Evolutionary conservation across 306 rosid genomes (phyloP).

Genomic region (Vigna trinervia): DNA sequence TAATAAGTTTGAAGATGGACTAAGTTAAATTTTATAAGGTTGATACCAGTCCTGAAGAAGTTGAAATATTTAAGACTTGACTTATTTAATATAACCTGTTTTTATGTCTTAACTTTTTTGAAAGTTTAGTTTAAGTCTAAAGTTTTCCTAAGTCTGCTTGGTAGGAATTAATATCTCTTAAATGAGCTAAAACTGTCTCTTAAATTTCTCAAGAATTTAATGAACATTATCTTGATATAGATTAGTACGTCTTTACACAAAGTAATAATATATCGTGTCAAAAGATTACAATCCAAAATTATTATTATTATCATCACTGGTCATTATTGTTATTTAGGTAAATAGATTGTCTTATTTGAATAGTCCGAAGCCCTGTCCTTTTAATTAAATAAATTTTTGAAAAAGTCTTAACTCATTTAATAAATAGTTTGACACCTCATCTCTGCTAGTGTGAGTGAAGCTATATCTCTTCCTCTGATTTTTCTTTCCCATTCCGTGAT

Average conservation of each 20-base stretch:
- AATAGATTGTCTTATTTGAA: conserved; percentile 9
- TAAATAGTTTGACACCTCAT: neutral
- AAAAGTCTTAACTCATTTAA: conserved; percentile 13
- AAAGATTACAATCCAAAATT: neutral
- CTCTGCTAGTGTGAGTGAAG: neutral
- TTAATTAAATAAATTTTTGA: neutral
- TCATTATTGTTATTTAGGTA: neutral
- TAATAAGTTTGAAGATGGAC: neutral
- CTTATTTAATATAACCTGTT: too few relatives aligned
- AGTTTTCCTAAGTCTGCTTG: neutral
- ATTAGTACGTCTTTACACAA: neutral
- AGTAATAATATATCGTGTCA: neutral
- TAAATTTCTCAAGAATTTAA: neutral
- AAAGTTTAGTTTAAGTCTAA: neutral
- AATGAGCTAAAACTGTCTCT: neutral
- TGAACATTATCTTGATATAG: neutral
- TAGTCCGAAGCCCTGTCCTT: neutral
- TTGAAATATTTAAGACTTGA: too few relatives aligned
- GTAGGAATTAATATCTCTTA: neutral
- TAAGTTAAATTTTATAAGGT: neutral
- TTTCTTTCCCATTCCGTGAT: neutral
- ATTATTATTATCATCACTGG: neutral
- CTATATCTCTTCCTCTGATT: neutral
- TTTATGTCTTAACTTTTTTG: neutral
- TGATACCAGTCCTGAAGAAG: neutral